Percentiles rank a stretch among this genome's conserved stretches.
Conservation (phyloP, 495 filamentous ascomycete species). For the Darksidea phi region DNA sequence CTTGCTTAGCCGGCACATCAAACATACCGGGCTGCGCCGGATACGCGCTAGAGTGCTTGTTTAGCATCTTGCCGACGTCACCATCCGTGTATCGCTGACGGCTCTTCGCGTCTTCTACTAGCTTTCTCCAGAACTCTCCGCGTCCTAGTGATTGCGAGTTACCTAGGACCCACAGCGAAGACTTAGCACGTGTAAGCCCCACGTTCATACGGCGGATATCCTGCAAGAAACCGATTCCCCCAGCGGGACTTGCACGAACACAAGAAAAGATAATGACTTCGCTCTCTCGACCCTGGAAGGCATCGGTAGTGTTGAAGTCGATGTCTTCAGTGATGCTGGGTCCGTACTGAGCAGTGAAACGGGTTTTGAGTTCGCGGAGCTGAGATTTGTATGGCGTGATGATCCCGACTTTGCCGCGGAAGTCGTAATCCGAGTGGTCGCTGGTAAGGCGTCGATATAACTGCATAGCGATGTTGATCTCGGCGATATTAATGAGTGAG, state of each 20-base stretch:
- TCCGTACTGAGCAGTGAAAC: slow-evolving; percentile 71
- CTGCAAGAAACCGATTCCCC: slow-evolving; percentile 94
- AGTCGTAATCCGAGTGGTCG: slow-evolving; percentile 68
- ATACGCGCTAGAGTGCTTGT: slow-evolving; percentile 44
- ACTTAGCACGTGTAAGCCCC: slow-evolving; percentile 92
- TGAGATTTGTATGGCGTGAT: slow-evolving; percentile 98
- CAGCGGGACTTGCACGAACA: slow-evolving; percentile 80
- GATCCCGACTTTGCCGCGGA: slow-evolving; percentile 84
- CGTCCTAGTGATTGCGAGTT: slow-evolving; percentile 81
- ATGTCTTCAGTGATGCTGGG: slow-evolving; percentile 70
- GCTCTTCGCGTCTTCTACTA: slow-evolving; percentile 74
- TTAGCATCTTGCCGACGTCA: slow-evolving; percentile 56
- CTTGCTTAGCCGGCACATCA: background rate
- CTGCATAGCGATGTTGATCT: slow-evolving; percentile 78
- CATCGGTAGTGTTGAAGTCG: slow-evolving; percentile 98
- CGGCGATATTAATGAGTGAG: slow-evolving; percentile 85
- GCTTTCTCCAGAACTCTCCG: slow-evolving; percentile 82
- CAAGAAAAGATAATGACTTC: slow-evolving; percentile 99
- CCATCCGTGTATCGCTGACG: slow-evolving; percentile 76
- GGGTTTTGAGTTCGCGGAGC: slow-evolving; percentile 70
- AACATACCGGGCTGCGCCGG: slow-evolving; percentile 9
- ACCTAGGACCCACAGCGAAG: slow-evolving; percentile 90
- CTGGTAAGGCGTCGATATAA: slow-evolving; percentile 73
- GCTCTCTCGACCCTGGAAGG: slow-evolving; percentile 93
- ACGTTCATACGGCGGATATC: slow-evolving; percentile 99